Percentiles rank a stretch among this genome's conserved stretches.
Evolutionary conservation across 805 yeast species (phyloP).

Genomic region (Candida cerambycidarum): DNA sequence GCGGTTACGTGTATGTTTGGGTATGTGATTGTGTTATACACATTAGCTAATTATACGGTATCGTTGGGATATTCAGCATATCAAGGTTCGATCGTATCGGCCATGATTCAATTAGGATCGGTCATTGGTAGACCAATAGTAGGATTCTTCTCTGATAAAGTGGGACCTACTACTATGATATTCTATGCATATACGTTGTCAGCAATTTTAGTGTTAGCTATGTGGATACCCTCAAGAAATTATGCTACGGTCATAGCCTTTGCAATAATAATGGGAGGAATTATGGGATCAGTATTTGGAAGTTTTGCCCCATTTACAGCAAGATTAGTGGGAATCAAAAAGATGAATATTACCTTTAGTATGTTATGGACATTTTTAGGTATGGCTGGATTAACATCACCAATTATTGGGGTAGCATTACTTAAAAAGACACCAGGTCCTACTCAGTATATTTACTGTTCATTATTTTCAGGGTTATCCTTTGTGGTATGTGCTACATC

Average conservation of each 20-base stretch:
- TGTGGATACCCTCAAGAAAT: conserved; percentile 53
- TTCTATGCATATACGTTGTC: conserved; percentile 23
- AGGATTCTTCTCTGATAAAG: conserved; percentile 50
- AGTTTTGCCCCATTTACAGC: conserved; percentile 52
- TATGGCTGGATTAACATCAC: conserved; percentile 52
- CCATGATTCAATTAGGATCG: conserved; percentile 61
- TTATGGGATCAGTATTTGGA: conserved; percentile 65
- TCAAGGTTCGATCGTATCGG: conserved; percentile 58
- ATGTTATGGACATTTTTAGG: conserved; percentile 57
- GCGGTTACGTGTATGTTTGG: conserved; percentile 55
- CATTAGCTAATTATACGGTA: conserved; percentile 58
- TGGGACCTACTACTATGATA: conserved; percentile 52
- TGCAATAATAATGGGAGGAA: conserved; percentile 51
- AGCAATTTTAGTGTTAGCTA: conserved; percentile 32
- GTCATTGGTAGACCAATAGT: conserved; percentile 54
- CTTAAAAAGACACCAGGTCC: conserved; percentile 36
- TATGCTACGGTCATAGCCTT: conserved; percentile 55
- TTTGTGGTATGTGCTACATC: conserved; percentile 47
- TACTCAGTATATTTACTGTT: conserved; percentile 50
- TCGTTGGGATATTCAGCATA: conserved; percentile 55
- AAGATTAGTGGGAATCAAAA: conserved; percentile 53
- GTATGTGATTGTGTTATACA: conserved; percentile 58
- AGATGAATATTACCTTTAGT: conserved; percentile 48
- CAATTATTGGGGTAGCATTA: conserved; percentile 57
- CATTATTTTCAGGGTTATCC: conserved; percentile 58